Evolutionary conservation across 2,329 filamentous ascomycete species (phyloP), one percentile per base, ranked within the genome.

Genomic region (Venturia asperata): DNA sequence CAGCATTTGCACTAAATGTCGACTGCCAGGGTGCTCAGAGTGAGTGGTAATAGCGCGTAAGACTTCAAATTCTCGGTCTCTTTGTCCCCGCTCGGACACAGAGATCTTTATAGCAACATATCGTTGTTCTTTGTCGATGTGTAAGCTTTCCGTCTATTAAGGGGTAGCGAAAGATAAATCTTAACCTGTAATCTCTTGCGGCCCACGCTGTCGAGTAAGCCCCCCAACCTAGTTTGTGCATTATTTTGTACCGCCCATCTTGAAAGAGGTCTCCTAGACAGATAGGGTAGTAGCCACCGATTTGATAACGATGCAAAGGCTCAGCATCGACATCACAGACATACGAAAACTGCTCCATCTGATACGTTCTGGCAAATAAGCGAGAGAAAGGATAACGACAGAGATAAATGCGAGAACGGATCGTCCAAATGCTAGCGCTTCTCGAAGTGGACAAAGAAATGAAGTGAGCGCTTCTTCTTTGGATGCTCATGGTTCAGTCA

Each of bases 1-100:
- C 30, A 76, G 66, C 27, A 79, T 55, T 27, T 67, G 70, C 47
- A 77, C 73, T 13, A 78, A 45, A 70, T 79, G 68, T 43, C 66
- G 66, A 21, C 61, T 66, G 27, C 67, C 68, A 30, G 68, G 49
- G 17, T 70, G 49, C 55, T 41, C n/a, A 45, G 68, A 68, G 61
- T 64, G 21, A n/a, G 30, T 37, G 15, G 24, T 45, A 49, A 71
- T 17, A n/a, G 64, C 41, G n/a, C 63, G 65, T 37, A 72, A 56
- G 43, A 70, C 66, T 5, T 58, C 55, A 15, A 67, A 1, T 61
- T 72, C 71, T 61, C 66, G 66, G 49, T 60, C 68, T 5, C 67
- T 5, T 11, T 64, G 19, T 7, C 62, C 27, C 2, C 5, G 7
- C 24, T 68, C 67, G 3, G 72, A 45, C 3, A 70, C 66, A 11